A percentile compares a stretch with the other conserved stretches of the same genome.
phyloP scores from a whole-genome alignment of 2,329 filamentous ascomycete species.

The Hymenoscyphus fructigenus region DNA sequence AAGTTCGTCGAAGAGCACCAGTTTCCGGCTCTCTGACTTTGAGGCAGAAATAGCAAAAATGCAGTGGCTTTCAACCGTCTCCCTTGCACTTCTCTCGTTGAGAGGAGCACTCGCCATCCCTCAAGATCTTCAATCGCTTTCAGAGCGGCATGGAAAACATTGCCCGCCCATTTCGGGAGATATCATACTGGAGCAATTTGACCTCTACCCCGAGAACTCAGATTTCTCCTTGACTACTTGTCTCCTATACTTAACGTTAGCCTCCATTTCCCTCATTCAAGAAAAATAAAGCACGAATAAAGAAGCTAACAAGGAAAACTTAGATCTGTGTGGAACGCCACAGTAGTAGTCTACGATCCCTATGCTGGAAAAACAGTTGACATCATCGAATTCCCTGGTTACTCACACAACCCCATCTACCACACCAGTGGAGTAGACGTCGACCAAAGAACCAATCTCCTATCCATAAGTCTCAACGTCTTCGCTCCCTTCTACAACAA shows the following conservation, averaged over 20 bases:
- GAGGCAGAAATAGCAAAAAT: not conserved
- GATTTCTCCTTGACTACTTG: not conserved
- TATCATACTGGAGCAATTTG: not conserved
- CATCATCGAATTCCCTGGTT: not conserved
- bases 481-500: not conserved
- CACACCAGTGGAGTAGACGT: not conserved
- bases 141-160: not conserved
- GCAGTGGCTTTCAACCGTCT: not conserved
- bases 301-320: not conserved
- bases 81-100: not conserved
- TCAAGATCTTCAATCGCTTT: not conserved
- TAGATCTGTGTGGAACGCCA: not conserved
- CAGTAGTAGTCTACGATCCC: slow-evolving; percentile 1
- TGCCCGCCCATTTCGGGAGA: not conserved
- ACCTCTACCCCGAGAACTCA: not conserved
- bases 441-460: not conserved
- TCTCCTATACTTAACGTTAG: not conserved
- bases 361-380: not conserved
- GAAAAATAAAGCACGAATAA: not conserved
- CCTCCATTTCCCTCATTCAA: not conserved
- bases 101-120: not conserved
- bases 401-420: not conserved
- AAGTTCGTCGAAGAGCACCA: not conserved
- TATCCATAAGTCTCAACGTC: not conserved
- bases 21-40: not conserved